Conservation (phyloP, 2,329 filamentous ascomycete species). For the Penicillium sp. region DNA sequence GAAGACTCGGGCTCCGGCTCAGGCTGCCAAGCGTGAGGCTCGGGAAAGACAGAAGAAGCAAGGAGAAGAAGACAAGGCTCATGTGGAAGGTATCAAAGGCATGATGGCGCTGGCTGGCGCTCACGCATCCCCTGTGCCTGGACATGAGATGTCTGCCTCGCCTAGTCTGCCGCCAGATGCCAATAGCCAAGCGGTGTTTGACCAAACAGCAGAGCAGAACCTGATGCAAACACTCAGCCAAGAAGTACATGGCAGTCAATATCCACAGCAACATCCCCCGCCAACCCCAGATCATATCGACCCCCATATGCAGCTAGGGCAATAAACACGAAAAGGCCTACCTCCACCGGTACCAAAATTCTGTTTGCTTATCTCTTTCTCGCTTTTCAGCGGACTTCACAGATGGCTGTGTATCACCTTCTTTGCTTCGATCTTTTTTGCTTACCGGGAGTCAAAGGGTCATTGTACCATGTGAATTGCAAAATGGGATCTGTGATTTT, state of each 20-base stretch:
- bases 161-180: conserved; percentile 36
- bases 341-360: no score
- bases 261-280: conserved; percentile 32
- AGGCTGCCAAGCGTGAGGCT: conserved; percentile 50
- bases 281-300: conserved; percentile 31
- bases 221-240: conserved; percentile 46
- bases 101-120: conserved; percentile 49
- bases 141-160: conserved; percentile 41
- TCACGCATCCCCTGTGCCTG: conserved; percentile 34
- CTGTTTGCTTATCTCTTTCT: not conserved
- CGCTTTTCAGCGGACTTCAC: not conserved
- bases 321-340: no score
- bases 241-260: conserved; percentile 41
- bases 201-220: conserved; percentile 44
- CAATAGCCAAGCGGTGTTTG: conserved; percentile 32
- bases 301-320: conserved; percentile 36
- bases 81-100: conserved; percentile 48
- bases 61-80: conserved; percentile 48
- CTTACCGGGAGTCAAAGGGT: no score
- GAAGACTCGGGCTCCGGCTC: conserved; percentile 74
- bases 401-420: no score
- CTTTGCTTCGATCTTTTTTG: no score
- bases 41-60: conserved; percentile 47
- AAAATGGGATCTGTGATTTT: no score
- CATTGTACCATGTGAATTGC: not conserved